These are phyloP conservation scores for Teratosphaeria destructans DNA, from an alignment of 2,329 filamentous ascomycete genomes.

Conservation along the genomic window DNA sequence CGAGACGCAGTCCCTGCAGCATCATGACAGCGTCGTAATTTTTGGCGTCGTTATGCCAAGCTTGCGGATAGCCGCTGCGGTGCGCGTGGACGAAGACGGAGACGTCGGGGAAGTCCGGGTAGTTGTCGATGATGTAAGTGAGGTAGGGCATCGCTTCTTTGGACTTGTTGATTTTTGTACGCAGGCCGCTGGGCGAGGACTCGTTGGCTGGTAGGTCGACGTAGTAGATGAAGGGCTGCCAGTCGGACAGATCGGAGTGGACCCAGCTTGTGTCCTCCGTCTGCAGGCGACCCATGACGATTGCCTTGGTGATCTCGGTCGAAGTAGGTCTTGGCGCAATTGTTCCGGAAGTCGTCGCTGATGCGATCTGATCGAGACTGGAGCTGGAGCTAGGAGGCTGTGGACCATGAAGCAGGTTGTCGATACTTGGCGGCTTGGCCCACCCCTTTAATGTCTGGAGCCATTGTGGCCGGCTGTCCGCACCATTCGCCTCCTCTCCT, in stretches of 20 bases:
- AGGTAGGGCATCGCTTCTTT: slow-evolving; percentile 39
- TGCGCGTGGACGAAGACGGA: slow-evolving; percentile 24
- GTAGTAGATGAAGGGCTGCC: slow-evolving; percentile 37
- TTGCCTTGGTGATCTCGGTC: slow-evolving; percentile 13
- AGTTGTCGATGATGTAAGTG: slow-evolving; percentile 38
- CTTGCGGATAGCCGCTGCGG: slow-evolving; percentile 12
- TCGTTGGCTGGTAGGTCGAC: slow-evolving; percentile 27
- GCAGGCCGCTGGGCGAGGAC: slow-evolving; percentile 11
- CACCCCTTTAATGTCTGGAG: neutral
- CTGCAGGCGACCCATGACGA: slow-evolving; percentile 33
- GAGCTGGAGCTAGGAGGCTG: neutral
- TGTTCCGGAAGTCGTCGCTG: neutral
- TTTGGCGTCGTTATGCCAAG: slow-evolving; percentile 21
- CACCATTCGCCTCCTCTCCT: neutral
- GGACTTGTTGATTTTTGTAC: slow-evolving; percentile 29
- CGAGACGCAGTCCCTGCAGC: slow-evolving; percentile 13
- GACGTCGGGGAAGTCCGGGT: slow-evolving; percentile 24
- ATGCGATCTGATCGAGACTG: neutral
- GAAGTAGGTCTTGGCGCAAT: neutral
- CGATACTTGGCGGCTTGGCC: neutral
- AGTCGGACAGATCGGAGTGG: slow-evolving; percentile 34
- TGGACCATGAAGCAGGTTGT: neutral
- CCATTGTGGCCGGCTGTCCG: neutral
- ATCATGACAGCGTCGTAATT: slow-evolving; percentile 17
- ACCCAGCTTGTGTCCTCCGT: slow-evolving; percentile 39